Conservation (phyloP, 2,329 filamentous ascomycete genomes). For the Colletotrichum somersetense region DNA sequence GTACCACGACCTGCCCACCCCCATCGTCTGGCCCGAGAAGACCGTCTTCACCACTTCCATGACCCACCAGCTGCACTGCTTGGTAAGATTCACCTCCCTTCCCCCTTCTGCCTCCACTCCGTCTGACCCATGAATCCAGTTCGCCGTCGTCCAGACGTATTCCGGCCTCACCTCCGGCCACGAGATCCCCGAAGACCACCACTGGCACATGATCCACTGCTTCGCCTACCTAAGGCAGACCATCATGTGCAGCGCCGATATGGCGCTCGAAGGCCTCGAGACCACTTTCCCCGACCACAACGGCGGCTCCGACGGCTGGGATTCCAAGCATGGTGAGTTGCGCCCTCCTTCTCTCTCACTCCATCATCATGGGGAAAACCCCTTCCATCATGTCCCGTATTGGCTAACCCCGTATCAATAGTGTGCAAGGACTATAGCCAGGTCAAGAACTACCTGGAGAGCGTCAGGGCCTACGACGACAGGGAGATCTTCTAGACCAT, state of each 20-base stretch:
- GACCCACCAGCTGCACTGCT: slow-evolving; percentile 60
- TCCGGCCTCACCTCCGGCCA: slow-evolving; percentile 56
- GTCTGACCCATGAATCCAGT: slow-evolving; percentile 42
- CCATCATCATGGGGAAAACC: background rate
- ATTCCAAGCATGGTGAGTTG: slow-evolving; percentile 58
- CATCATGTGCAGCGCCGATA: slow-evolving; percentile 61
- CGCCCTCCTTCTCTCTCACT: background rate
- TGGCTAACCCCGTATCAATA: slow-evolving; percentile 36
- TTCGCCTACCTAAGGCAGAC: slow-evolving; percentile 62
- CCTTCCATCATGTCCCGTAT: background rate
- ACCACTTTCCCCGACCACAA: slow-evolving; percentile 62
- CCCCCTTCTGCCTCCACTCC: background rate
- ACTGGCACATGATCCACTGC: slow-evolving; percentile 63
- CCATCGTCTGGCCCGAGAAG: slow-evolving; percentile 51
- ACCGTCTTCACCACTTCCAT: slow-evolving; percentile 58
- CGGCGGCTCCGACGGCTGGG: slow-evolving; percentile 60
- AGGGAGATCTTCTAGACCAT: slow-evolving; percentile 55
- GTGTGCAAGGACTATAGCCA: slow-evolving; percentile 59
- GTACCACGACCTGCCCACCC: slow-evolving; percentile 55
- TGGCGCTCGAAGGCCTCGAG: slow-evolving; percentile 59
- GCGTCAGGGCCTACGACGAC: slow-evolving; percentile 59
- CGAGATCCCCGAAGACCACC: slow-evolving; percentile 57
- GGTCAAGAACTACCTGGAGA: slow-evolving; percentile 58
- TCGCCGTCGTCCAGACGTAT: slow-evolving; percentile 59
- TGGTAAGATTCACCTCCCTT: slow-evolving; percentile 45